Base-by-base conservation (phyloP, 208 protist species). In the Crithidia fasciculata region DNA sequence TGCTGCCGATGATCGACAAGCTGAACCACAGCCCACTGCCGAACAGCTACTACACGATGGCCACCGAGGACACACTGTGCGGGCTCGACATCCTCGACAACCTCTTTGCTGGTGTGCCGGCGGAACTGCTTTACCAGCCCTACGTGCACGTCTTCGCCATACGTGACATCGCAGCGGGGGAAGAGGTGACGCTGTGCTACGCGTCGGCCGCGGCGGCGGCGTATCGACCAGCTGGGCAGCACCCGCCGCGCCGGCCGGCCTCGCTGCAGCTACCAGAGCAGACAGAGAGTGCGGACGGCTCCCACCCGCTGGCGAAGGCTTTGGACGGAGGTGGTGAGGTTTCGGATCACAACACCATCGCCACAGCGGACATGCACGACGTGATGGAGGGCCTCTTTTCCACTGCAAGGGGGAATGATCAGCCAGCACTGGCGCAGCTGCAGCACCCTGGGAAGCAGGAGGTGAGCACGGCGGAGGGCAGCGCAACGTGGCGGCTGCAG, bases 41-140 rank as follows among this genome's bases (percentile, higher is more conserved):
- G 8, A 96, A 96, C 75, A 88, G 84, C 73, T 87, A 89, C 79
- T 94, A 91, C 78, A 93, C 89, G 8, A 94, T 96, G 88, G 78
- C 81, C 16, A 87, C 81, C 8, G 81, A 80, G 57, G 74, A 76
- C 28, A 83, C 69, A 43, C 78, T 94, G 53, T 93, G 87, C 62
- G 88, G 91, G 18, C 67, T 96, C 19, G 91, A 96, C 66, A 80
- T 94, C 8, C 74, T 96, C 55, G 88, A 96, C 61, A 96, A 96
- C 81, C 49, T 94, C n/a, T 36, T 96, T 5, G 91, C 91, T n/a
- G 91, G 91, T n/a, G 91, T 96, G 28, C 78, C 79, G 8, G 77
- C 47, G 28, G 76, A 82, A 18, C 78, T 90, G 59, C 73, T 94
- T 8, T 92, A 85, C 59, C 83, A 91, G 64, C 91, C 91, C 18